Evolutionary conservation across 768 basidiomycete species (phyloP).

Genomic region (Clathrus columnatus): DNA sequence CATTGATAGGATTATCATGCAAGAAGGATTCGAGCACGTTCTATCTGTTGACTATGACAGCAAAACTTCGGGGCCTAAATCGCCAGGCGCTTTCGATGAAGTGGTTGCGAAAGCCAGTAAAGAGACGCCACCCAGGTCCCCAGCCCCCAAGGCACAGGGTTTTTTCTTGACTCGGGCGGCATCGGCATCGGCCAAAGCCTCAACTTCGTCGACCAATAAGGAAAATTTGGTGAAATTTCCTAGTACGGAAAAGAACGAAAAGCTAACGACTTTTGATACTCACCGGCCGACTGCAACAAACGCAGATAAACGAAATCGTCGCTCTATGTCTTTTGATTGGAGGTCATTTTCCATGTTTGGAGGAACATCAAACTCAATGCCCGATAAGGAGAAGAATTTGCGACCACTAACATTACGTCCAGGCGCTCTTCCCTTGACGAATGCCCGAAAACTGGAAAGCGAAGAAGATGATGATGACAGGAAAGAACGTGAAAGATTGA

Average conservation of each 20-base stretch:
- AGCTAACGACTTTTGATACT: constrained; percentile 5
- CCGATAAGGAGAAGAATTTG: constrained; percentile 46
- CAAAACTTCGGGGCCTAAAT: constrained; percentile 37
- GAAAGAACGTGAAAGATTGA: constrained; percentile 75
- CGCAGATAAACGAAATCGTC: constrained; percentile 43
- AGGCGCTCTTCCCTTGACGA: constrained; percentile 42
- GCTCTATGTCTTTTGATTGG: constrained; percentile 79
- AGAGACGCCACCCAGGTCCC: constrained; percentile 9
- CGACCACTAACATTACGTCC: constrained; percentile 70
- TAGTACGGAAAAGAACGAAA: constrained; percentile 2
- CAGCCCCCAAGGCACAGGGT: constrained; percentile 4
- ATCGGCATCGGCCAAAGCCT: neutral
- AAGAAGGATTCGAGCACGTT: constrained; percentile 96
- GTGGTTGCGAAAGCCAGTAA: constrained; percentile 10
- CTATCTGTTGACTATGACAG: constrained; percentile 86
- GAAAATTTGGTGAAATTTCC: constrained; percentile 1
- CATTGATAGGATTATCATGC: constrained; percentile 91
- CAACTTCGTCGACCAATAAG: constrained; percentile 5
- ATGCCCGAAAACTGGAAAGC: constrained; percentile 75
- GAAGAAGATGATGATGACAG: constrained; percentile 90
- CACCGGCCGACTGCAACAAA: constrained; percentile 14
- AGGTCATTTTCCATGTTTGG: constrained; percentile 66
- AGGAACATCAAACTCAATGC: constrained; percentile 16
- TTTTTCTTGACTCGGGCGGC: neutral
- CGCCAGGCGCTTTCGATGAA: constrained; percentile 13